A percentile compares a stretch with the other conserved stretches of the same genome.
Conservation (phyloP, 2,329 filamentous ascomycete genomes). For the Trichoderma afroharzianum region DNA sequence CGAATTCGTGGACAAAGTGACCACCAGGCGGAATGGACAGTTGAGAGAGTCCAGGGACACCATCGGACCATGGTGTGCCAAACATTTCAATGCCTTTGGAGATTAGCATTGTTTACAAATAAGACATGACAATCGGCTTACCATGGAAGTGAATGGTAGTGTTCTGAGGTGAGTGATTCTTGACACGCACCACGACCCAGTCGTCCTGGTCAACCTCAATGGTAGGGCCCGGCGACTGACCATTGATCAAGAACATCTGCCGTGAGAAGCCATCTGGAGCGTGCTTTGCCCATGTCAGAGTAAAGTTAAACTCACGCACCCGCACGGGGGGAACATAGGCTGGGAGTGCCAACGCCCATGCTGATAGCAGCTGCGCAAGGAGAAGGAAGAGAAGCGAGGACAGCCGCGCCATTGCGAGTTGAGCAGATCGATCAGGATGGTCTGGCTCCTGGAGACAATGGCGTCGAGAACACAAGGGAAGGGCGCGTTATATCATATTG, state of each 20-base stretch:
- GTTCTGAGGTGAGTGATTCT: constrained; percentile 46
- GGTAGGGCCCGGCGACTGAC: constrained; percentile 58
- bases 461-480: neutral
- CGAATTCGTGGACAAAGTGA: constrained; percentile 52
- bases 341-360: neutral
- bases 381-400: neutral
- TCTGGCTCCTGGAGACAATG: neutral
- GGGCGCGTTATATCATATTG: neutral
- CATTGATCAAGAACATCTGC: constrained; percentile 53
- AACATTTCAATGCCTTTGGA: constrained; percentile 44
- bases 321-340: neutral
- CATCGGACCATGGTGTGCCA: constrained; percentile 57
- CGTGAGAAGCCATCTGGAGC: constrained; percentile 44
- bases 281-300: constrained; percentile 36
- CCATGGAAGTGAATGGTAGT: constrained; percentile 51
- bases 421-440: neutral
- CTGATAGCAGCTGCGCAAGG: neutral
- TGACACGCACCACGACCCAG: constrained; percentile 40
- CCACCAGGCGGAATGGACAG: constrained; percentile 45
- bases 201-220: constrained; percentile 54
- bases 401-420: neutral
- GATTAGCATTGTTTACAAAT: neutral
- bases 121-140: constrained; percentile 14
- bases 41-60: constrained; percentile 55
- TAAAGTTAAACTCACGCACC: constrained; percentile 25